phyloP scores from a whole-genome alignment of 192 early-diverging fungal genomes.

The Phlyctochytrium bullatum region DNA sequence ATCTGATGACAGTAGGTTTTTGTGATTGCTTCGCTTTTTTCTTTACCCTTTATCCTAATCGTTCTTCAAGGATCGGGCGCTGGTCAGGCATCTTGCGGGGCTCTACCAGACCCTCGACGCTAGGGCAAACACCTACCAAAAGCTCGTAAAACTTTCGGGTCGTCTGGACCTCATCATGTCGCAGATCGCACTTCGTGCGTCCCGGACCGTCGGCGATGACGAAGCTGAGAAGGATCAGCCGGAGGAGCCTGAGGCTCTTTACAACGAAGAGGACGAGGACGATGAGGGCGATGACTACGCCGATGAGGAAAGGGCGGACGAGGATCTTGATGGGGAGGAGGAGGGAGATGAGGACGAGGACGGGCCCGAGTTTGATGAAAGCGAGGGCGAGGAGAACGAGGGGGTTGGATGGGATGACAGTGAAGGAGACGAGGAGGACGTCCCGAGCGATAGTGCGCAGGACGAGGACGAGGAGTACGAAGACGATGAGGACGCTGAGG shows the following conservation, averaged over 20 bases:
- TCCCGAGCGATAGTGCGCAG: slow-evolving; percentile 12
- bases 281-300: slow-evolving; percentile 1
- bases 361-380: slow-evolving; percentile 7
- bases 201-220: slow-evolving; percentile 14
- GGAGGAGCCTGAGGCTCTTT: slow-evolving; percentile 26
- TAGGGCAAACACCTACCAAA: slow-evolving; percentile 23
- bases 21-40: slow-evolving; percentile 3
- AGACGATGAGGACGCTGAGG: slow-evolving; percentile 31
- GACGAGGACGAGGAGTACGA: slow-evolving; percentile 32
- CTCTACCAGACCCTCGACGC: slow-evolving; percentile 37
- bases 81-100: slow-evolving; percentile 23
- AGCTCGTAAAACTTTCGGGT: slow-evolving; percentile 41
- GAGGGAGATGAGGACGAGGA: slow-evolving; percentile 2
- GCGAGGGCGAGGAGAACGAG: slow-evolving; percentile 18
- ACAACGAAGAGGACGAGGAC: slow-evolving; percentile 34
- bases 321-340: slow-evolving; percentile 9
- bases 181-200: slow-evolving; percentile 29
- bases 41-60: slow-evolving; percentile 4
- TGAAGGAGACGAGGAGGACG: slow-evolving; percentile 22
- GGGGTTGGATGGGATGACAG: slow-evolving; percentile 20
- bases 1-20: slow-evolving; percentile 42
- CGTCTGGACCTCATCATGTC: slow-evolving; percentile 44
- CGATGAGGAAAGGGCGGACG: slow-evolving; percentile 7
- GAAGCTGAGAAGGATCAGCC: slow-evolving; percentile 31
- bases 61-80: slow-evolving; percentile 21